Evolutionary conservation across 208 protist species (phyloP).

Genomic region (Trypanosoma lewisi): DNA sequence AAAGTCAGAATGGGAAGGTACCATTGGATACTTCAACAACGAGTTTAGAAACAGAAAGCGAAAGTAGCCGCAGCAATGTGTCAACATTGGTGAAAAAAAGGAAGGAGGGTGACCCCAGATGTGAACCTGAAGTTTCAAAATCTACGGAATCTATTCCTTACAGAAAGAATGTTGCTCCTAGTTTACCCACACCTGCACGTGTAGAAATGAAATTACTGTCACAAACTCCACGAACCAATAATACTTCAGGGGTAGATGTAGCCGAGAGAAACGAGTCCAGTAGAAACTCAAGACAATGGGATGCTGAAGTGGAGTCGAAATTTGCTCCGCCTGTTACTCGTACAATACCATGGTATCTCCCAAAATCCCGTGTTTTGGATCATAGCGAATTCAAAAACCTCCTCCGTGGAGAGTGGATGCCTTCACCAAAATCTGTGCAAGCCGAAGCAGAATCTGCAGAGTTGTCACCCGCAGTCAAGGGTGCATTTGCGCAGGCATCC

Average conservation of each 20-base stretch:
- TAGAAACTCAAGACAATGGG: background rate
- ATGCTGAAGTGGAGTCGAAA: background rate
- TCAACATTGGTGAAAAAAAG: background rate
- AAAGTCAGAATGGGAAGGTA: too few relatives aligned
- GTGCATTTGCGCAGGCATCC: background rate
- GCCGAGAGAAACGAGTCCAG: background rate
- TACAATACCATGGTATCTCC: constrained; percentile 27
- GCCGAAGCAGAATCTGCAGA: background rate
- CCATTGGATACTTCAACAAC: background rate
- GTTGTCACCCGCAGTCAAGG: background rate
- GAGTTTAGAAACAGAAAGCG: background rate
- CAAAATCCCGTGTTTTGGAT: constrained; percentile 27
- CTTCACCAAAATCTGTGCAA: background rate
- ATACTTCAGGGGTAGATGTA: background rate
- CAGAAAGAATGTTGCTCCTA: background rate
- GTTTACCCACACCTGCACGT: background rate
- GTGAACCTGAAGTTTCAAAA: background rate
- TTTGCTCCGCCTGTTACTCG: background rate
- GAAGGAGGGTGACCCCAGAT: background rate
- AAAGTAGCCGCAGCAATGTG: background rate
- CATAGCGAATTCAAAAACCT: constrained; percentile 65
- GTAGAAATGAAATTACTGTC: background rate
- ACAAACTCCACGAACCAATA: background rate
- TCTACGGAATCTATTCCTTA: background rate
- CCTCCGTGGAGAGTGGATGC: constrained; percentile 55